Evolutionary conservation across 352 stramenopile genomes (phyloP).

Genomic region (Phytophthora rubi): DNA sequence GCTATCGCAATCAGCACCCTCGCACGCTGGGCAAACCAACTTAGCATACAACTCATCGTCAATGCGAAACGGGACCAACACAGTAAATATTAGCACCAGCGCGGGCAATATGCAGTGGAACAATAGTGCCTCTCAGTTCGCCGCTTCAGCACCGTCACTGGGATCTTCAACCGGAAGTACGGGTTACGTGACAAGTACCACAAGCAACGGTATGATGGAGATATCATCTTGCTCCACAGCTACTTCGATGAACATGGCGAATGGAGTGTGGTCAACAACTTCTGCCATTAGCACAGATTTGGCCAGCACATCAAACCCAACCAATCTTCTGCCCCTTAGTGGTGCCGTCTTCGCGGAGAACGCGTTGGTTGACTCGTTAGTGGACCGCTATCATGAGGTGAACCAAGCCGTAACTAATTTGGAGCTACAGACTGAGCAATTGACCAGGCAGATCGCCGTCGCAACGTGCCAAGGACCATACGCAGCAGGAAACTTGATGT

Average conservation of each 20-base stretch:
- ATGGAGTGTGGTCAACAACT: slow-evolving; percentile 32
- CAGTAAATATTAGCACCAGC: slow-evolving; percentile 9
- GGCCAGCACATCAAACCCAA: slow-evolving; percentile 19
- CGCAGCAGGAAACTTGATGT: slow-evolving; percentile 36
- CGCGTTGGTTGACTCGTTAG: slow-evolving; percentile 61
- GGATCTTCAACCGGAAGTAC: slow-evolving; percentile 10
- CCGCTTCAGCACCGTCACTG: slow-evolving; percentile 12
- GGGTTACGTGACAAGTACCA: slow-evolving; percentile 14
- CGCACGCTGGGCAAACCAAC: slow-evolving; percentile 8
- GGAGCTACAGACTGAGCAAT: slow-evolving; percentile 46
- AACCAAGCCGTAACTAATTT: slow-evolving; percentile 50
- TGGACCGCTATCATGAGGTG: slow-evolving; percentile 56
- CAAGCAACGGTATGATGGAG: slow-evolving; percentile 24
- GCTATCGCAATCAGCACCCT: slow-evolving; percentile 2
- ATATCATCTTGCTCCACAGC: slow-evolving; percentile 17
- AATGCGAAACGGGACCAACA: slow-evolving; percentile 12
- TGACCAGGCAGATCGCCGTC: slow-evolving; percentile 56
- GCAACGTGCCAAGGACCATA: slow-evolving; percentile 54
- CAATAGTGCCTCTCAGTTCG: slow-evolving; percentile 10
- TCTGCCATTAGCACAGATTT: slow-evolving; percentile 35
- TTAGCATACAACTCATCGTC: slow-evolving; percentile 6
- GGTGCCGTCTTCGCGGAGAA: slow-evolving; percentile 43
- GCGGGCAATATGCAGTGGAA: slow-evolving; percentile 17
- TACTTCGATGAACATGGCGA: slow-evolving; percentile 13
- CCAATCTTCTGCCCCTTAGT: slow-evolving; percentile 32